Evolutionary conservation across 2,329 filamentous ascomycete genomes (phyloP), one percentile per base, ranked within the genome.

Genomic region (Cyclaneusma minus): DNA sequence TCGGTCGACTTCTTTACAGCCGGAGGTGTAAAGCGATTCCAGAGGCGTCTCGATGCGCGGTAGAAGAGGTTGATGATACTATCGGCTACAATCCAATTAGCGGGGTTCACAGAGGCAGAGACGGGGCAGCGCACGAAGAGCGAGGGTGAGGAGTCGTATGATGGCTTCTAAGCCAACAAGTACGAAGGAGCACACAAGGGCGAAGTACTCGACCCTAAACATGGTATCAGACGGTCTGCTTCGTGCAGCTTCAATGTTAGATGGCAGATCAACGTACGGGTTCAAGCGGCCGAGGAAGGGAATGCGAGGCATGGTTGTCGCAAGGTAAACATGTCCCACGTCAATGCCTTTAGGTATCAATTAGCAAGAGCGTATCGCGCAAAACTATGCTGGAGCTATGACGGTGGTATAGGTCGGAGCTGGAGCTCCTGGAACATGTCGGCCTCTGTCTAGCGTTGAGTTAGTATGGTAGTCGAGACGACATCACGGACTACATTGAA

Each of bases 1-100:
- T 69, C 67, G 31, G 76, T 69, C 7, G 69, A 73, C 39, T 64
- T 68, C 39, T 71, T 76, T 21, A 71, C 68, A 33, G 74, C 71
- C 2, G 75, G 68, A 3, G 79, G 73, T 1, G 76, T 74, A 24
- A 89, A 66, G 28, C 66, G 58, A 43, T 93, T 85, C 57, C 94
- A 95, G 6, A 91, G 50, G 15, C 71, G 68, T 40, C 83, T 76
- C 5, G 85, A 94, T 22, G 75, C 68, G 39, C 71, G 68, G 51
- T 95, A 94, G 50, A 73, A 84, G 40, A 94, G 66, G 31, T 66
- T 62, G 41, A 95, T 79, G 22, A 95, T 64, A 10, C 84, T 76
- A 13, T 73, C 67, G 14, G 87, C 78, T 83, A 49, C 25, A 26
- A 21, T 19, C 27, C 16, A 25, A 16, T 33, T n/a, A 30, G n/a